These are phyloP conservation scores for Pichia sp. DNA, from an alignment of 1,139 yeast species.

Conservation along the genomic window DNA sequence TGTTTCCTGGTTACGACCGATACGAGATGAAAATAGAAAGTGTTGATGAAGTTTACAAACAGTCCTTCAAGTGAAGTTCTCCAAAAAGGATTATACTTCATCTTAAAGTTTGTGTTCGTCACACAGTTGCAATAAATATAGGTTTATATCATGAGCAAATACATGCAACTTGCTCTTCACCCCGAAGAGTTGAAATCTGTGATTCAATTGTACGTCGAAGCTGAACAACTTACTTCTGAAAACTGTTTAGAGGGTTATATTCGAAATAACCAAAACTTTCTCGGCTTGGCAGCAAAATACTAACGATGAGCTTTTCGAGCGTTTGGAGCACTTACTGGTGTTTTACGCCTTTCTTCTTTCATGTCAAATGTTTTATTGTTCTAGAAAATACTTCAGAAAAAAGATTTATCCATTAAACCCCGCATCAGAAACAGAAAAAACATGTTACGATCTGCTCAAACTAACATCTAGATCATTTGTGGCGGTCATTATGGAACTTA, in stretches of 20 bases:
- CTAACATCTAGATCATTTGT: constrained; percentile 86
- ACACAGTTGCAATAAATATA: too few species aligned
- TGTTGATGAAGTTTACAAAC: neutral
- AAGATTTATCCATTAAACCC: constrained; percentile 52
- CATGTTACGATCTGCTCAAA: constrained; percentile 67
- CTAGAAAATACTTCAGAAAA: constrained; percentile 41
- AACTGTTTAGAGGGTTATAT: neutral
- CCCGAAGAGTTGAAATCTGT: constrained; percentile 72
- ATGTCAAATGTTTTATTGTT: neutral
- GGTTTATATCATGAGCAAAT: constrained; percentile 29
- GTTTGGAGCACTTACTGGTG: neutral
- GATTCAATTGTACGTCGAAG: constrained; percentile 44
- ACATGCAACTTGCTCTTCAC: constrained; percentile 58
- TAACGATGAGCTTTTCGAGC: neutral
- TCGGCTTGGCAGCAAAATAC: neutral
- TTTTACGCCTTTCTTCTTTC: neutral
- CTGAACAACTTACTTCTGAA: neutral
- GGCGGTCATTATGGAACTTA: constrained; percentile 85
- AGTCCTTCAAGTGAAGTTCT: too few species aligned
- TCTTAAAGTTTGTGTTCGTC: too few species aligned
- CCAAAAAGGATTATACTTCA: too few species aligned
- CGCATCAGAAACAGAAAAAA: constrained; percentile 43
- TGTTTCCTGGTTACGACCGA: neutral
- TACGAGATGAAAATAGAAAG: neutral
- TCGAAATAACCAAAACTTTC: neutral